Evolutionary conservation across 2,329 filamentous ascomycete species (phyloP), one percentile per base, ranked within the genome.

Genomic region (Tolypocladium ovalisporum): DNA sequence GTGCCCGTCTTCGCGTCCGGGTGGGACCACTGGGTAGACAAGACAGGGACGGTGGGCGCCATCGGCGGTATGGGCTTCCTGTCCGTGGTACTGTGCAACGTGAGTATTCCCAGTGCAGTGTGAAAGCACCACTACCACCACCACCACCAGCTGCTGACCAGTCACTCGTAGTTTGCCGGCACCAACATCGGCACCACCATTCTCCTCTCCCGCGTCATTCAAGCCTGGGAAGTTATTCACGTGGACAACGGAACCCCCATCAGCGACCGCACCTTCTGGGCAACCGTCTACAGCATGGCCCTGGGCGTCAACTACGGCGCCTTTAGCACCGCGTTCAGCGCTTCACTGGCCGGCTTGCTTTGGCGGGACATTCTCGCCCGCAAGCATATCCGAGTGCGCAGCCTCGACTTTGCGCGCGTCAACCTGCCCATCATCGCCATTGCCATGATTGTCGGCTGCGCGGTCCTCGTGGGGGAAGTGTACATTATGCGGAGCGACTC

Each of bases 141-240:
- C 6, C 40, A 6, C 17, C 5, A 8, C 6, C 44, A 47, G 44
- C 3, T 19, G 15, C 29, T 34, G 29, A 34, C 47, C 29, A 29
- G 19, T 3, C 29, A n/a, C 47, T 6, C 1, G 9, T 19, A 89
- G 85, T 90, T 89, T 62, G 85, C 87, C 0, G 87, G 87, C 22
- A 90, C 87, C 1, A 90, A 90, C 62, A 90, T 90, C 55, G 87
- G 87, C 37, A 88, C 87, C 0, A 86, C 87, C 0, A 90, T 90
- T 64, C 79, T 90, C 0, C 75, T 90, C 1, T 88, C 81, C 10
- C 83, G 87, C 3, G 79, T 89, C 8, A 81, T 90, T 13, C 87
- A 90, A 66, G 73, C 81, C 0, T 90, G 87, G 87, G 73, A 81
- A 60, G 64, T 72, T 1, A 87, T 90, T 44, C 83, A 86, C 61